Percentiles rank a stretch among this genome's conserved stretches.
These are phyloP conservation scores for Ramaria rubella DNA, from an alignment of 768 basidiomycete genomes.

Conservation along the genomic window DNA sequence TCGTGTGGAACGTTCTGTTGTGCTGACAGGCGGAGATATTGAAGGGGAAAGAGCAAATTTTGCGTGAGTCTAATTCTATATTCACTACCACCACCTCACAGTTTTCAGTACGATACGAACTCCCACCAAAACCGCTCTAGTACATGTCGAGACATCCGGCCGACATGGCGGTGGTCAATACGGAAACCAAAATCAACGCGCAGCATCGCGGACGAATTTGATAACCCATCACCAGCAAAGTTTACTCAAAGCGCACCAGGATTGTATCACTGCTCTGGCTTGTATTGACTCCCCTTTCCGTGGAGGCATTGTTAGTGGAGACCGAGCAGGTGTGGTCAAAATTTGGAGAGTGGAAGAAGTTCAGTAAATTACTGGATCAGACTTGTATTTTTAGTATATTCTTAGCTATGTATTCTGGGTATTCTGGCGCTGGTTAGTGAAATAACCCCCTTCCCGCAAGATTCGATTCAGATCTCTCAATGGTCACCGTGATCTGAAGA, in stretches of 20 bases:
- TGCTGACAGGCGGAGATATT: conserved; percentile 72
- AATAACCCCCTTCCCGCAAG: too few species aligned
- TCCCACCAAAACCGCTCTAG: conserved; percentile 39
- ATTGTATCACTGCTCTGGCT: conserved; percentile 78
- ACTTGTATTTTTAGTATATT: background rate
- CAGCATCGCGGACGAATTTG: conserved; percentile 68
- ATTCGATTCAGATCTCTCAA: too few species aligned
- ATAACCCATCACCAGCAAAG: conserved; percentile 81
- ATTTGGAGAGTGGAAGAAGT: conserved; percentile 71
- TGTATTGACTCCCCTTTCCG: conserved; percentile 91
- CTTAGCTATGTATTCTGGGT: too few species aligned
- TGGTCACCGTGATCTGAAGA: too few species aligned
- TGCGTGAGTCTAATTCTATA: conserved; percentile 43
- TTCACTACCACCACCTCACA: background rate
- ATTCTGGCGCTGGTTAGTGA: too few species aligned
- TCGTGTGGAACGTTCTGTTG: conserved; percentile 60
- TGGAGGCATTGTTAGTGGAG: conserved; percentile 88
- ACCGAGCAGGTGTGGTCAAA: conserved; percentile 83
- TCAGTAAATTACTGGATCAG: conserved; percentile 15
- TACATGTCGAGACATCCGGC: conserved; percentile 47
- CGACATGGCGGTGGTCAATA: conserved; percentile 39
- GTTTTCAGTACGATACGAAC: conserved; percentile 27
- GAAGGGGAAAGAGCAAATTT: conserved; percentile 74
- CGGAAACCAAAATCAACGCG: conserved; percentile 51
- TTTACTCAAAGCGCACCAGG: conserved; percentile 81